Base-by-base conservation (phyloP, 768 basidiomycete genomes). In the Leccinum uliginosum region DNA sequence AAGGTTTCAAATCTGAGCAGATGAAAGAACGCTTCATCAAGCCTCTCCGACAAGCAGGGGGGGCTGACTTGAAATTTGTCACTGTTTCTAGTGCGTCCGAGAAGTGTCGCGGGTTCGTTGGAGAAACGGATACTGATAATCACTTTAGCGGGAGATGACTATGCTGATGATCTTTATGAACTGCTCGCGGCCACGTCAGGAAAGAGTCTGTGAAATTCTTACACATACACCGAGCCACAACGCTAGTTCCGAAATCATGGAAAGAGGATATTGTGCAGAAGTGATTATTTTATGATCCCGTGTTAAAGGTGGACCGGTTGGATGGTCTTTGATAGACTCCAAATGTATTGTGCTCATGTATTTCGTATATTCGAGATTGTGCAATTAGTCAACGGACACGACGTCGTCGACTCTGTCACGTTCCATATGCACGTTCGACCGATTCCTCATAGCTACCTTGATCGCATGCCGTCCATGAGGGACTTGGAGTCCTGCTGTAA, bases 41-140 rank as follows among this genome's bases (percentile, higher is more conserved):
- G 3, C 58, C 62, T 38, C 35, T 38, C 35, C 17, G 2, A 9
- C 9, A n/a, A 9, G 35, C 35, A 17, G 35, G 35, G 35, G 58
- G 62, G 10, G 32, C 2, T 9, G 53, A 56, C 3, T 3, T 63
- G n/a, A 26, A 27, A 1, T n/a, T 44, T 12, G 54, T 64, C 30
- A 34, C 52, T 11, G 58, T 56, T 29, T 64, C 62, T 21, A 29
- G 62, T 64, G 40, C 4, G 62, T 56, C 14, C 8, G 21, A 14
- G 4, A 6, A 9, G 12, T 46, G 10, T 10, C 6, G 1, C 21
- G 1, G 11, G 14, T 38, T 38, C 11, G 27, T 4, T 38, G 9
- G 30, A 34, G 45, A 15, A 4, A 21, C 9, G 2, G 2, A 9
- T 29, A 29, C 12, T 55, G 23, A 62, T 15, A 12, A 7, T 23